Evolutionary conservation across 2,329 filamentous ascomycete genomes (phyloP).

Genomic region (Balansia obtecta): DNA sequence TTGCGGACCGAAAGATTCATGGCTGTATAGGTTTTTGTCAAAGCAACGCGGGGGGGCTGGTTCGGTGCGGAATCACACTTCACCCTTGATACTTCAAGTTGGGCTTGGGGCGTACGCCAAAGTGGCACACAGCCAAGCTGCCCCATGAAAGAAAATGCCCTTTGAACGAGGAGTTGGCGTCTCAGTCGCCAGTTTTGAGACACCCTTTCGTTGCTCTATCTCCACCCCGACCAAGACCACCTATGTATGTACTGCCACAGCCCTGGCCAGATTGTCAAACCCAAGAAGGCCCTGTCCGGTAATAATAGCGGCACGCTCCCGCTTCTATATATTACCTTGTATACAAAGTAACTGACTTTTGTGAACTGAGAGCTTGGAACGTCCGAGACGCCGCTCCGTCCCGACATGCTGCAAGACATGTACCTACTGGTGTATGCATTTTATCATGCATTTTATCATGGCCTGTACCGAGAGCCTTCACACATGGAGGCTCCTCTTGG

Average conservation of each 20-base stretch:
- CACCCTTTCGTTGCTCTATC: slow-evolving; percentile 1
- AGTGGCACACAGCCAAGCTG: slow-evolving; percentile 3
- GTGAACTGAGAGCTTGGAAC: slow-evolving; percentile 11
- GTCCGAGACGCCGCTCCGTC: slow-evolving; percentile 3
- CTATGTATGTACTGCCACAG: neutral
- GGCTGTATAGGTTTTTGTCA: neutral
- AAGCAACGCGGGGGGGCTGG: neutral
- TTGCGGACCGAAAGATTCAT: neutral
- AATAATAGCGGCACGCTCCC: slow-evolving; percentile 9
- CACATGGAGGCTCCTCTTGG: neutral
- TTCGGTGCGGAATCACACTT: neutral
- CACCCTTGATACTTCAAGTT: slow-evolving; percentile 4
- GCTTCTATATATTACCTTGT: slow-evolving; percentile 15
- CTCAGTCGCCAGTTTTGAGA: neutral
- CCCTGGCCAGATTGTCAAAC: neutral
- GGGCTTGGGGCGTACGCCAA: slow-evolving; percentile 5
- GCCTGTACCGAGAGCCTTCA: neutral
- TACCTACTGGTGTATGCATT: neutral
- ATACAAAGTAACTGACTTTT: slow-evolving; percentile 14
- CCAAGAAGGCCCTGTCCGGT: slow-evolving; percentile 2
- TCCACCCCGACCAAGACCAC: neutral
- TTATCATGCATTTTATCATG: neutral
- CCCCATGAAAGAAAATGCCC: neutral
- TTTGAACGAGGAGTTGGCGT: slow-evolving; percentile 1
- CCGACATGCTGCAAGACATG: neutral